A percentile compares a stretch with the other conserved stretches of the same genome.
Conservation (phyloP, 371 early-diverging fungal species). For the Apophysomyces elegans region DNA sequence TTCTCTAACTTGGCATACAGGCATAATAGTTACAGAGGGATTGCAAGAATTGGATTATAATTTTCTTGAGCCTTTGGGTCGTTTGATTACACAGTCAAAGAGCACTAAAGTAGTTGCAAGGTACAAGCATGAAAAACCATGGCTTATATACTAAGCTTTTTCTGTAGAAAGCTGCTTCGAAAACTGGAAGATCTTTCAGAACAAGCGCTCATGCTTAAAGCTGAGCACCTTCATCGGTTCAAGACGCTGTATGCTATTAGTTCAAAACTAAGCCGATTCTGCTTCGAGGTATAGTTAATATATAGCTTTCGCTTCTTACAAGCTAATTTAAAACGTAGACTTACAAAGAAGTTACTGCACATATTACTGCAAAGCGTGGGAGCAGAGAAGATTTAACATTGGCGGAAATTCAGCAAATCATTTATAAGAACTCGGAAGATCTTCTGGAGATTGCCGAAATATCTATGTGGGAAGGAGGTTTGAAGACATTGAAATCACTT, state of each 20-base stretch:
- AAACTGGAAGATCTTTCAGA: conserved; percentile 69
- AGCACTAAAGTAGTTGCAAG: conserved; percentile 64
- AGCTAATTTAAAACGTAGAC: conserved; percentile 8
- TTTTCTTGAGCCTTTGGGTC: conserved; percentile 60
- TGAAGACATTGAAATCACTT: conserved; percentile 54
- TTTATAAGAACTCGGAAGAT: conserved; percentile 56
- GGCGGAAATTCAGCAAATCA: conserved; percentile 49
- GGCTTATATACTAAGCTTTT: neutral
- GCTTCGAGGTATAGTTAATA: conserved; percentile 35
- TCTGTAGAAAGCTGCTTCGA: conserved; percentile 60
- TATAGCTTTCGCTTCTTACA: neutral
- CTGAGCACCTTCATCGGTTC: conserved; percentile 56
- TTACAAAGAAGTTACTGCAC: conserved; percentile 34
- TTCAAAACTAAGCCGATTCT: conserved; percentile 53
- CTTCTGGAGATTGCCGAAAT: conserved; percentile 59
- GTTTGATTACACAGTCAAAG: conserved; percentile 62
- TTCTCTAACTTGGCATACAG: conserved; percentile 16
- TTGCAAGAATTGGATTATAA: conserved; percentile 58
- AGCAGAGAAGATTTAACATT: conserved; percentile 51
- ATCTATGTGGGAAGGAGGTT: conserved; percentile 66
- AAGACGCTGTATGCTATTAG: conserved; percentile 55
- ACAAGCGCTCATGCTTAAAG: conserved; percentile 57
- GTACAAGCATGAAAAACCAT: conserved; percentile 20
- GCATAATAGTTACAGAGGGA: conserved; percentile 46
- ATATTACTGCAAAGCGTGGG: conserved; percentile 39